Percentiles rank a stretch among this genome's conserved stretches.
Evolutionary conservation across 352 stramenopile species (phyloP).

Genomic region (Globisporangium barbulae): DNA sequence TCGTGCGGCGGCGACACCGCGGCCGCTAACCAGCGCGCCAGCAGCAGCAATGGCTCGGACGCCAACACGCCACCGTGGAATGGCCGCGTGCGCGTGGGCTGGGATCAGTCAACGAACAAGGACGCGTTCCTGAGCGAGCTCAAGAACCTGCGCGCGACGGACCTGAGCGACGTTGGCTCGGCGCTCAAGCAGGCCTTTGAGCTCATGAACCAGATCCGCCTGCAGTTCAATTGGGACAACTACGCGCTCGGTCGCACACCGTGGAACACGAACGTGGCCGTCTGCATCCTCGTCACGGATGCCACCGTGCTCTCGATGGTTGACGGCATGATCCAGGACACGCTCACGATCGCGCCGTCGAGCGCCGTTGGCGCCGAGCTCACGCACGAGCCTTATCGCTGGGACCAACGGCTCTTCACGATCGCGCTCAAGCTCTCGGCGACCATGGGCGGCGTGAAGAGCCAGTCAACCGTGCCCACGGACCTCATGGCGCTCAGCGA

Average conservation of each 20-base stretch:
- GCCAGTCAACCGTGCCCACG: slow-evolving; percentile 46
- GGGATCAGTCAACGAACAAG: slow-evolving; percentile 86
- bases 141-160: slow-evolving; percentile 77
- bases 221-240: slow-evolving; percentile 88
- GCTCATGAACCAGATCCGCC: slow-evolving; percentile 87
- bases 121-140: slow-evolving; percentile 77
- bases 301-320: slow-evolving; percentile 61
- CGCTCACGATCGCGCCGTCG: slow-evolving; percentile 70
- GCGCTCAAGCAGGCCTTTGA: slow-evolving; percentile 80
- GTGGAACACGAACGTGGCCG: slow-evolving; percentile 83
- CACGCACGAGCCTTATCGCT: slow-evolving; percentile 81
- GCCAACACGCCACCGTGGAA: slow-evolving; percentile 29
- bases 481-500: slow-evolving; percentile 86
- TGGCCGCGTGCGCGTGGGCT: slow-evolving; percentile 76
- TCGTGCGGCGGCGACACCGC: slow-evolving; percentile 56
- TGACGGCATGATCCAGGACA: slow-evolving; percentile 71
- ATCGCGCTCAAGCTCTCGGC: slow-evolving; percentile 82
- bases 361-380: slow-evolving; percentile 68
- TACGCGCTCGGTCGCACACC: slow-evolving; percentile 74
- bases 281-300: slow-evolving; percentile 81
- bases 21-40: slow-evolving; percentile 19
- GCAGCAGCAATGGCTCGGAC: slow-evolving; percentile 1
- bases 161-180: slow-evolving; percentile 74
- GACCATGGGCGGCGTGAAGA: slow-evolving; percentile 42
- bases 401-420: slow-evolving; percentile 82